These are phyloP conservation scores for Rhizophora apiculata DNA, from an alignment of 345 rosid species.

Conservation along the genomic window DNA sequence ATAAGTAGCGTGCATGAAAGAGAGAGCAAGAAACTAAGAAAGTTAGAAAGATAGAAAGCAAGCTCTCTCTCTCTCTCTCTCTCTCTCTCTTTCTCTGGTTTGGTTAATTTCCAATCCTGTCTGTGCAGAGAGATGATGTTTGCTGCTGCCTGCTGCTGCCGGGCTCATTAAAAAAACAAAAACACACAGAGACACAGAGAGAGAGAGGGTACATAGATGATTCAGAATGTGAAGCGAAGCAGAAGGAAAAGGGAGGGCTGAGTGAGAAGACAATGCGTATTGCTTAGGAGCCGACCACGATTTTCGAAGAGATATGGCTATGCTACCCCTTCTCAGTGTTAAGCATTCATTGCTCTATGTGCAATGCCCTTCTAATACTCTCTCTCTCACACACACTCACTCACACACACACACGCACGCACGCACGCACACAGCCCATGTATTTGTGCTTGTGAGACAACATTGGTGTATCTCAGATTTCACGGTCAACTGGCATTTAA, in stretches of 20 bases:
- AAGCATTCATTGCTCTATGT: neutral
- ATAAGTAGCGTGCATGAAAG: constrained; percentile 21
- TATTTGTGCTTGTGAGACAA: neutral
- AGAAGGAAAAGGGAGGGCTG: neutral
- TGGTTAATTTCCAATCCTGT: constrained; percentile 8
- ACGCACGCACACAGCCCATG: neutral
- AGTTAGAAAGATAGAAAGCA: too few species aligned
- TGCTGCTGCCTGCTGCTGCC: neutral
- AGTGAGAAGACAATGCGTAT: constrained; percentile 19
- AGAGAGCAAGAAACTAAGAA: neutral
- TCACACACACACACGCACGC: too few species aligned
- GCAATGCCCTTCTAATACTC: neutral
- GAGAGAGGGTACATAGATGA: neutral
- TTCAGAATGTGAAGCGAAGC: constrained; percentile 1
- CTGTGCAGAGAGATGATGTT: neutral
- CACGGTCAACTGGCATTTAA: neutral
- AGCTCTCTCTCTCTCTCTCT: neutral
- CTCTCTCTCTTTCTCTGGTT: neutral
- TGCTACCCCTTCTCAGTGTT: neutral
- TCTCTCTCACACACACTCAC: neutral
- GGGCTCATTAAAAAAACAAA: neutral
- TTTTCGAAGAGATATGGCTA: constrained; percentile 3
- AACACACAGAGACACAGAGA: neutral
- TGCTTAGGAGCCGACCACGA: constrained; percentile 19
- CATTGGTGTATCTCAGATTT: neutral